Evolutionary conservation across 1,284 basidiomycete genomes (phyloP), one percentile per base, ranked within the genome.

Genomic region (Ganoderma lucidum): DNA sequence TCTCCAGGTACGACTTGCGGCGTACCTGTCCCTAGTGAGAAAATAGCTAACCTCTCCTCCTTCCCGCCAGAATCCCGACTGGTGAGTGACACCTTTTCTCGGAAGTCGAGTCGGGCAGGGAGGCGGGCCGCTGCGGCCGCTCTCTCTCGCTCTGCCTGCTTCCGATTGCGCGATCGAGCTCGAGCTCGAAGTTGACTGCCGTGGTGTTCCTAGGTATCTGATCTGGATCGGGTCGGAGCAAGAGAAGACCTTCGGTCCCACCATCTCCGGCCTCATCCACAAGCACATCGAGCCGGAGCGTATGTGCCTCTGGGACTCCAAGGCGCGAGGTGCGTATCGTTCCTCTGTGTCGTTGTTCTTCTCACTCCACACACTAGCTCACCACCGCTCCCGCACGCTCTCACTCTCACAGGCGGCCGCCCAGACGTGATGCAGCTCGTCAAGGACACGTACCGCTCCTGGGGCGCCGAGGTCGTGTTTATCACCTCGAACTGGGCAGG

Each of bases 401-500:
- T 62, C 62, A 53, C 44, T 44, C 42, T 63, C 55, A 51, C 65
- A 81, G 82, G 83, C 59, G 81, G 83, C 14, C 79, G 83, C 6
- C 83, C 84, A 58, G 82, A 85, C 68, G 77, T 82, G 8, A 81
- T 85, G 79, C 79, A 81, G 66, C 77, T 84, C 30, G 78, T 84
- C 55, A 78, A 77, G 62, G 81, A 84, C 32, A 79, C 77, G 17
- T 83, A 83, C 70, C 67, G 75, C 15, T 75, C 79, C 12, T 85
- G 82, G 81, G 74, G 75, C 14, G 83, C 84, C 1, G 89, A 92
- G 75, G 88, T 90, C 9, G 86, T 90, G 4, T 89, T 91, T 75
- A 89, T 91, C 71, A 90, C 90, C 15, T 89, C 88, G 2, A 90
- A 90, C 76, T 84, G 80, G 74, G 83, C 84, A 67, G 90, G 90